Conservation (phyloP, 257 asterid species). For the Solanum virginianum region DNA sequence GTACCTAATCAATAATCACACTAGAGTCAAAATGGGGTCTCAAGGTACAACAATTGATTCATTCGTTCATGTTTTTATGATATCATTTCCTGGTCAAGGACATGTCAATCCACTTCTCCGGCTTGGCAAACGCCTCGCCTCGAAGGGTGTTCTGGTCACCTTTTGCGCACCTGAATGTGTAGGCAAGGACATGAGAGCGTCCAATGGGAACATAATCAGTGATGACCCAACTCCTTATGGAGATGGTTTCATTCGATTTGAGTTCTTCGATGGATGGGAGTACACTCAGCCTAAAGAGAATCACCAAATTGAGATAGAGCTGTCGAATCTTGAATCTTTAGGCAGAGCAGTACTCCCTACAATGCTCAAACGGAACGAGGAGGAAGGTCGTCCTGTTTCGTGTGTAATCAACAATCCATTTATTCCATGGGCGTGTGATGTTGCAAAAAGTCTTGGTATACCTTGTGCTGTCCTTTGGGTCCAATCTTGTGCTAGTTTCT, state of each 20-base stretch:
- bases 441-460: not conserved
- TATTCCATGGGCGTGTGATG: conserved; percentile 1
- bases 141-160: conserved; percentile 23
- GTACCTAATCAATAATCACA: not conserved
- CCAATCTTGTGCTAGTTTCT: conserved; percentile 1
- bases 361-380: not conserved
- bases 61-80: conserved; percentile 37
- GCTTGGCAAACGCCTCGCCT: conserved; percentile 54
- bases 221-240: conserved; percentile 3
- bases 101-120: conserved; percentile 75
- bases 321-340: not conserved
- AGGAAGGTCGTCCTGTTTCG: not conserved
- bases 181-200: not conserved
- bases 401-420: conserved; percentile 13
- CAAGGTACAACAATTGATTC: not conserved
- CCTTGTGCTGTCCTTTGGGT: conserved; percentile 3
- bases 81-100: conserved; percentile 69
- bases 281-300: not conserved
- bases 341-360: not conserved
- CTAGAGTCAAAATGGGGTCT: not conserved
- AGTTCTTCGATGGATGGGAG: conserved; percentile 1
- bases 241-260: conserved; percentile 2
- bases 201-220: not conserved
- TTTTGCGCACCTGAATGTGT: not conserved
- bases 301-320: not conserved